Percentiles rank a stretch among this genome's conserved stretches.
Evolutionary conservation across 2,329 filamentous ascomycete species (phyloP).

Genomic region (Diplocarpon mali): DNA sequence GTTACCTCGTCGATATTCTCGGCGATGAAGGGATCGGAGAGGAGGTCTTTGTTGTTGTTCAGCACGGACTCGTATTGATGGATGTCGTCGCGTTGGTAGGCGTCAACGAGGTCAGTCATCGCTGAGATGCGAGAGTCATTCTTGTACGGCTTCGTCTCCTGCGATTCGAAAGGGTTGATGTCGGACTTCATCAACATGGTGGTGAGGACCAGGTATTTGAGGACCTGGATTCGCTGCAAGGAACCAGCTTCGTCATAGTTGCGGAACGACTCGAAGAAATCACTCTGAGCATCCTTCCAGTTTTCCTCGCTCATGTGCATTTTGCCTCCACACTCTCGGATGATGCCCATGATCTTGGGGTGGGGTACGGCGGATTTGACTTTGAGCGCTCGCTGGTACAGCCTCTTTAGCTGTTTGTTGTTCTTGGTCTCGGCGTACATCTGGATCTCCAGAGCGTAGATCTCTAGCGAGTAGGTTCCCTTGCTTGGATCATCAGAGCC

Average conservation of each 20-base stretch:
- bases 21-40: constrained; percentile 89
- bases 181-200: constrained; percentile 98
- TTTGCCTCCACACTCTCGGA: constrained; percentile 95
- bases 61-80: constrained; percentile 82
- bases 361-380: constrained; percentile 96
- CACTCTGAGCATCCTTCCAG: constrained; percentile 92
- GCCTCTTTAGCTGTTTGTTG: constrained; percentile 88
- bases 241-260: constrained; percentile 98
- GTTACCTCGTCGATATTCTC: constrained; percentile 99
- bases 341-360: constrained; percentile 98
- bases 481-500: constrained; percentile 87
- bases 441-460: constrained; percentile 95
- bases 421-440: constrained; percentile 97
- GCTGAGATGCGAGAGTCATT: constrained; percentile 88
- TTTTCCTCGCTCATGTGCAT: constrained; percentile 99
- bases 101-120: constrained; percentile 95
- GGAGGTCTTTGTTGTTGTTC: constrained; percentile 75
- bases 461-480: constrained; percentile 89
- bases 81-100: constrained; percentile 92
- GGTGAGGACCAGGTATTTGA: constrained; percentile 91
- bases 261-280: constrained; percentile 97
- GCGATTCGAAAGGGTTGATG: constrained; percentile 97
- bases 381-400: constrained; percentile 84
- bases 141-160: constrained; percentile 97
- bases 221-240: constrained; percentile 87